Evolutionary conservation across 768 basidiomycete genomes (phyloP), one percentile per base, ranked within the genome.

Genomic region (Mycena vulgaris): DNA sequence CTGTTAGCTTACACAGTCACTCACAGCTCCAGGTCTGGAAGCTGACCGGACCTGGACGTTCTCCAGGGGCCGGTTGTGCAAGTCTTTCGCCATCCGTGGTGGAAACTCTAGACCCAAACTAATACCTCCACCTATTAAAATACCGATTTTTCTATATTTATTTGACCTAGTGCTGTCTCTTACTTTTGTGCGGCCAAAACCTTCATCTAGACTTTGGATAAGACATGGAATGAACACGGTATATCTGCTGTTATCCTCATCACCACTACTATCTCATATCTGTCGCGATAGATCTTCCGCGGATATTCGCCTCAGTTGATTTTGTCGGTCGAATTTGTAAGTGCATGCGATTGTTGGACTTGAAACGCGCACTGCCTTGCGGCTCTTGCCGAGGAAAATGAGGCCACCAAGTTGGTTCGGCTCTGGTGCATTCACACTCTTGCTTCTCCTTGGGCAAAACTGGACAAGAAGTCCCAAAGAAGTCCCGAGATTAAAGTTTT

Each of bases 311-410:
- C 40, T 56, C 21, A 37, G 9, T 58, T 13, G 11, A 45, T 19
- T 19, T 14, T 6, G 33, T 33, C 10, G 23, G n/a, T 25, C 5
- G 25, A 37, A 25, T 8, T 40, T 33, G 19, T 11, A 13, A 13
- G 25, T 30, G 17, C 30, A 28, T 23, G 19, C 28, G 37, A 21
- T 21, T n/a, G 35, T 30, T 52, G 25, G 19, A 39, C 56, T 25
- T 59, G 64, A 40, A 65, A 66, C 66, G 33, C 25, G 45, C 59
- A 61, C 66, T 53, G 66, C 66, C 51, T 61, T 61, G 42, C 40
- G 59, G 51, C 11, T 13, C 23, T 27, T 33, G 30, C 65, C 65
- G 65, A 58, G 17, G 14, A 35, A n/a, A 51, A 52, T 40, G 21
- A 48, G 30, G 17, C 28, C 53, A 37, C 39, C 16, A 52, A 19